These are phyloP conservation scores for Protoeuglena noctilucae DNA, from an alignment of 139 green algal species.

Conservation along the genomic window DNA sequence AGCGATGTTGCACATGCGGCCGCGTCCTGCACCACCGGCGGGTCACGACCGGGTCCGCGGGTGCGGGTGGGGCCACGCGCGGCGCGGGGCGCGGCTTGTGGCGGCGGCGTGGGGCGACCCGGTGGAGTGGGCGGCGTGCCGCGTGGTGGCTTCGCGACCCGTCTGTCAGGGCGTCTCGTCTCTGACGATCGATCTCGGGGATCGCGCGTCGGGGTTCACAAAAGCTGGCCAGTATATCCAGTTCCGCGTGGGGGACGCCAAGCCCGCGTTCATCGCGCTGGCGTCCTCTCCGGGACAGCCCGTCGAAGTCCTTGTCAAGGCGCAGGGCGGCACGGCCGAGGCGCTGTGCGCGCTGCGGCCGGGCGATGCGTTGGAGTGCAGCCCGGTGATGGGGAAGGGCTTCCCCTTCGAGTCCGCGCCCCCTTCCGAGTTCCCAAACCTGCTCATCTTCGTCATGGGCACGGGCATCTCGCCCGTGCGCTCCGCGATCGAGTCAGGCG, in stretches of 20 bases:
- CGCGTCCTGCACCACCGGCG: no score
- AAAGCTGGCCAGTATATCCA: conserved; percentile 19
- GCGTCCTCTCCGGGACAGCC: conserved; percentile 10
- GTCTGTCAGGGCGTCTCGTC: background rate
- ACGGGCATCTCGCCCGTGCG: conserved; percentile 13
- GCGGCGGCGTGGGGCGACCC: conserved; percentile 1
- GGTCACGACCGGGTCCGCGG: no score
- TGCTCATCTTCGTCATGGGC: conserved; percentile 21
- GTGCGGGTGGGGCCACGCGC: no score
- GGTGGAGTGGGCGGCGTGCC: background rate
- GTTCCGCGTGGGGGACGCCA: conserved; percentile 18
- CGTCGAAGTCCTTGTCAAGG: conserved; percentile 19
- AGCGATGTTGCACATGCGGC: background rate
- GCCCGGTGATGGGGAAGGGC: conserved; percentile 13
- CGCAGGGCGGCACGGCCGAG: conserved; percentile 4
- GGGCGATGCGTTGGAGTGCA: background rate
- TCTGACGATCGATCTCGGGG: background rate
- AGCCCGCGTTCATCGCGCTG: conserved; percentile 20
- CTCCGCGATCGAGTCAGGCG: conserved; percentile 2
- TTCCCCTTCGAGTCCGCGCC: conserved; percentile 16
- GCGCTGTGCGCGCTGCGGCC: conserved; percentile 1
- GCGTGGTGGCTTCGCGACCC: background rate
- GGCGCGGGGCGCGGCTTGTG: background rate
- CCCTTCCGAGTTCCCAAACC: conserved; percentile 9
- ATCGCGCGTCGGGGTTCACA: conserved; percentile 8